A percentile compares a stretch with the other conserved stretches of the same genome.
These are phyloP conservation scores for Ceratocystis albifundus DNA, from an alignment of 2,329 filamentous ascomycete genomes.

Conservation along the genomic window DNA sequence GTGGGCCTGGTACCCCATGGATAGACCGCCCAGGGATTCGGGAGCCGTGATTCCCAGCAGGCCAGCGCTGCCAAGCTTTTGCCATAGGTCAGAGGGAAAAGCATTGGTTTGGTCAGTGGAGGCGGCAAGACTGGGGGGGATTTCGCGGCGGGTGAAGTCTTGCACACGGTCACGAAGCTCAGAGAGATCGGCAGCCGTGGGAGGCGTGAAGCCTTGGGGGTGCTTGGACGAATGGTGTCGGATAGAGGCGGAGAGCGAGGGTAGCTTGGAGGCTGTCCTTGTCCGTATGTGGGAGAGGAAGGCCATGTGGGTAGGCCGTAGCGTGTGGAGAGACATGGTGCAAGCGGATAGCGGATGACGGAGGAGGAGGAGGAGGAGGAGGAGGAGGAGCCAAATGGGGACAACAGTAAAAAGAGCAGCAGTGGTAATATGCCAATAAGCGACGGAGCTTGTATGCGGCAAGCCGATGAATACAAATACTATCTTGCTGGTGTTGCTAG, in stretches of 20 bases:
- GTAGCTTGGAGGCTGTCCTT: neutral
- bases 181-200: constrained; percentile 58
- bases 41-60: constrained; percentile 89
- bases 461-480: too few relatives aligned
- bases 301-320: constrained; percentile 20
- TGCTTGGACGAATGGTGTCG: constrained; percentile 47
- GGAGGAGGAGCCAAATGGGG: neutral
- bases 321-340: constrained; percentile 7
- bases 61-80: constrained; percentile 80
- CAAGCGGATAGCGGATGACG: too few relatives aligned
- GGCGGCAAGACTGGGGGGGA: constrained; percentile 69
- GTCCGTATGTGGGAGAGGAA: constrained; percentile 15
- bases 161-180: constrained; percentile 76
- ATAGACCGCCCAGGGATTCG: constrained; percentile 79
- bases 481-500: neutral
- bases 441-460: too few relatives aligned
- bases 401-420: neutral
- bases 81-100: constrained; percentile 87
- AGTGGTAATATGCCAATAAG: neutral
- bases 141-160: constrained; percentile 81
- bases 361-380: too few relatives aligned
- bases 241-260: constrained; percentile 30
- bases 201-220: constrained; percentile 53
- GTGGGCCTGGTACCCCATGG: constrained; percentile 92
- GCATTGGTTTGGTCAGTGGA: constrained; percentile 74